Percentiles rank a stretch among this genome's conserved stretches.
Evolutionary conservation across 768 basidiomycete genomes (phyloP).

Genomic region (Hydnomerulius pinastri): DNA sequence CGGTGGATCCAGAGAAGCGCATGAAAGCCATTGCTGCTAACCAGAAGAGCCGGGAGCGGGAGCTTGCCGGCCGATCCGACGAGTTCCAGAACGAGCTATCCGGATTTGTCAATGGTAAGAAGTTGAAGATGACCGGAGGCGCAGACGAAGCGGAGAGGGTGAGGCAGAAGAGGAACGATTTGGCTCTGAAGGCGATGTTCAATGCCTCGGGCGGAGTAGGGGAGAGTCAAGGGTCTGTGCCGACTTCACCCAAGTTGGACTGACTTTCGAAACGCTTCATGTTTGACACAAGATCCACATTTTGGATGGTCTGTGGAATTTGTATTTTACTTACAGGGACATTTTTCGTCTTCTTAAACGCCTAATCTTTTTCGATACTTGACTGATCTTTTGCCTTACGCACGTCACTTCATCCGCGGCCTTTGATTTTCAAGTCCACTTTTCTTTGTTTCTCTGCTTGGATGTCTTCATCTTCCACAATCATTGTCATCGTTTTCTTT

Average conservation of each 20-base stretch:
- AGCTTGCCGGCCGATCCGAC: constrained; percentile 70
- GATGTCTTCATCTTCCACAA: background rate
- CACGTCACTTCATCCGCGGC: background rate
- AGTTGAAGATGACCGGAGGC: constrained; percentile 93
- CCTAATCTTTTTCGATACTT: background rate
- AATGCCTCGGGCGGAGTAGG: constrained; percentile 25
- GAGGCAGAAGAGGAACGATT: constrained; percentile 80
- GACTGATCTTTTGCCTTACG: constrained; percentile 2
- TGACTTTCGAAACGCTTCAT: background rate
- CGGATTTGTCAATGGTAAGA: constrained; percentile 86
- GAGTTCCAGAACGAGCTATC: constrained; percentile 82
- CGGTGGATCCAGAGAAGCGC: constrained; percentile 79
- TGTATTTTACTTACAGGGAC: background rate
- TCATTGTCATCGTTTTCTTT: no score
- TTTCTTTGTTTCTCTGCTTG: background rate
- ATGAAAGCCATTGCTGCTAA: constrained; percentile 92
- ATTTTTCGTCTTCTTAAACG: constrained; percentile 1
- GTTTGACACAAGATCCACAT: background rate
- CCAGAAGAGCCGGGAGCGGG: constrained; percentile 77
- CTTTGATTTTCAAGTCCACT: background rate
- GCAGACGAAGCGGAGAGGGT: constrained; percentile 90
- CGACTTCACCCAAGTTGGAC: background rate
- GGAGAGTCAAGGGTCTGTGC: background rate
- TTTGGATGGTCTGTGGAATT: background rate
- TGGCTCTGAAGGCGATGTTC: constrained; percentile 91